Conservation (phyloP, 2,329 filamentous ascomycete genomes). For the Diaporthe nobilis region DNA sequence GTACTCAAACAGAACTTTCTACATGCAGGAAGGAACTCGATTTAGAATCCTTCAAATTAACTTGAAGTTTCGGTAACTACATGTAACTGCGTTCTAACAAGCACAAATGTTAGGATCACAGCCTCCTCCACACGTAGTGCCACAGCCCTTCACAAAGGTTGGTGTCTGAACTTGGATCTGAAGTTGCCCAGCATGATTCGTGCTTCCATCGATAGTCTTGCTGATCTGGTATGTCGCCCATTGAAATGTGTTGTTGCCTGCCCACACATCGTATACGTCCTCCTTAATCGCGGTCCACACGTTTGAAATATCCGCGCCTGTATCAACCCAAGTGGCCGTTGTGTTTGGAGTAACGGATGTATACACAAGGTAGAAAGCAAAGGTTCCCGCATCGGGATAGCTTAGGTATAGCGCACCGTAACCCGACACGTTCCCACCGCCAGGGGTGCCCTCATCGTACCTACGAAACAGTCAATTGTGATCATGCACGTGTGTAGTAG, state of each 20-base stretch:
- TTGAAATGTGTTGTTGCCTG: conserved; percentile 1
- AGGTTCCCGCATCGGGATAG: conserved; percentile 3
- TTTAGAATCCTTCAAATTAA: neutral
- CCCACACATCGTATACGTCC: conserved; percentile 17
- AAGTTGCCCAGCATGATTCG: conserved; percentile 25
- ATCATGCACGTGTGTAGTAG: neutral
- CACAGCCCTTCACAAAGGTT: conserved; percentile 33
- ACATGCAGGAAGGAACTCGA: neutral
- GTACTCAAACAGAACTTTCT: neutral
- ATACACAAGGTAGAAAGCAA: conserved; percentile 27
- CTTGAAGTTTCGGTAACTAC: neutral
- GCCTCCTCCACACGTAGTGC: conserved; percentile 30
- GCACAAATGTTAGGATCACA: conserved; percentile 33
- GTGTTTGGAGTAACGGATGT: conserved; percentile 27
- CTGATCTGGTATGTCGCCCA: conserved; percentile 27
- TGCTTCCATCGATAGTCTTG: conserved; percentile 24
- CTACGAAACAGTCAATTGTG: neutral
- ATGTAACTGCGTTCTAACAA: conserved; percentile 17
- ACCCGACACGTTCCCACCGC: neutral
- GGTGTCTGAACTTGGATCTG: conserved; percentile 31
- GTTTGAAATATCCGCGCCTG: conserved; percentile 28
- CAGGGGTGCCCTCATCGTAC: conserved; percentile 5
- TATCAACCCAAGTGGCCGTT: conserved; percentile 29
- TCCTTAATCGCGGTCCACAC: conserved; percentile 31
- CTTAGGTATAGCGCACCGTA: conserved; percentile 17